A percentile compares a stretch with the other conserved stretches of the same genome.
phyloP scores from a whole-genome alignment of 192 early-diverging fungal species.

The Umbelopsis vinacea region DNA sequence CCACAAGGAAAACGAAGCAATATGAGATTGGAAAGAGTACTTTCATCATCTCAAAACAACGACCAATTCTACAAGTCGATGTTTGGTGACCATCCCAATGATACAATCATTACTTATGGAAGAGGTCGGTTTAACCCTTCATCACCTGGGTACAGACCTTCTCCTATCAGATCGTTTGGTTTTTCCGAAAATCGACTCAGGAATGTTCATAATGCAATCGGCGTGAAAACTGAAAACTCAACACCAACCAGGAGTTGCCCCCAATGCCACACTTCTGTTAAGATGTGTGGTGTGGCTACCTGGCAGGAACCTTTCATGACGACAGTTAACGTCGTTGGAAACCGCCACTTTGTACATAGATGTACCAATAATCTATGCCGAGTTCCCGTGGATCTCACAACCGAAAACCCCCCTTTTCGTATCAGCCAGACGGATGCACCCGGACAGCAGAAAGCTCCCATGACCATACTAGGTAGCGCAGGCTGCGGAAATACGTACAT shows the following conservation, averaged over 20 bases:
- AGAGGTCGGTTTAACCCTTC: not conserved
- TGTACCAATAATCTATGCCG: conserved; percentile 15
- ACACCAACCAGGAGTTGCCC: conserved; percentile 1
- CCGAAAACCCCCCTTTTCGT: too few species aligned
- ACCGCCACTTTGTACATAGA: not conserved
- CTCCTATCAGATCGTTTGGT: not conserved
- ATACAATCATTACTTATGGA: not conserved
- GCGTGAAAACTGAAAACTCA: not conserved
- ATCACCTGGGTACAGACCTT: not conserved
- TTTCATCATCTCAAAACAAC: not conserved
- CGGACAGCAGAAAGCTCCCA: too few species aligned
- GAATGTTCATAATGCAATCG: conserved; percentile 6
- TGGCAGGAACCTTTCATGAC: conserved; percentile 8
- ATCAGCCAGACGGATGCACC: too few species aligned
- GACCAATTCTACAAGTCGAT: not conserved
- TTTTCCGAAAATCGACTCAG: conserved; percentile 3
- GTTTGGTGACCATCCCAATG: not conserved
- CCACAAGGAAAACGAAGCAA: not conserved
- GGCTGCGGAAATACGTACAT: too few species aligned
- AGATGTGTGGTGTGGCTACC: not conserved
- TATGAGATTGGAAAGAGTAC: not conserved
- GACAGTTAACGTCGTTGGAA: conserved; percentile 3
- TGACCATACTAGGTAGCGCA: too few species aligned
- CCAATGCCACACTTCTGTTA: not conserved
- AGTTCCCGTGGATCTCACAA: too few species aligned